phyloP scores from a whole-genome alignment of 768 basidiomycete genomes.

The Pholiota microspora region DNA sequence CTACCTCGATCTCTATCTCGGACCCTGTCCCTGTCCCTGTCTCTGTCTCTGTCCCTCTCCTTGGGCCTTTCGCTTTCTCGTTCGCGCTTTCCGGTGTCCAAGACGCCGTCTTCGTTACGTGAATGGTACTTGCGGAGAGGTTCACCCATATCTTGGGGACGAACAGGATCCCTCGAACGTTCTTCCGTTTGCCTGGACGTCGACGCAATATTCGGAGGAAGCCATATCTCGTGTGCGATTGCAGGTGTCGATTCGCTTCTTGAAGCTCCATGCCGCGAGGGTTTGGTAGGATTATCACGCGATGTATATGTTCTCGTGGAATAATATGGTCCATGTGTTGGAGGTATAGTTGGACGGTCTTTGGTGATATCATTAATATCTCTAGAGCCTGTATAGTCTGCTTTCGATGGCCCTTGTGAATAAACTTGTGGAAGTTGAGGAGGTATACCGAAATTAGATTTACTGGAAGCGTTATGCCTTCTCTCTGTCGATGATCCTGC shows the following conservation, averaged over 20 bases:
- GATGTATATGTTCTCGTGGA: slow-evolving; percentile 10
- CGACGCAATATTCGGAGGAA: slow-evolving; percentile 18
- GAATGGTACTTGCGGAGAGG: slow-evolving; percentile 8
- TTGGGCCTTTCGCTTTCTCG: slow-evolving; percentile 21
- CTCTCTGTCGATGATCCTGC: slow-evolving; percentile 14
- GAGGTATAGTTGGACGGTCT: slow-evolving; percentile 12
- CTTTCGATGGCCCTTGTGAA: slow-evolving; percentile 14
- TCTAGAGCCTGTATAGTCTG: slow-evolving; percentile 16
- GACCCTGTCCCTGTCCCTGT: slow-evolving; percentile 15
- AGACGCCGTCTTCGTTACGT: slow-evolving; percentile 10
- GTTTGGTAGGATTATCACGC: slow-evolving; percentile 13
- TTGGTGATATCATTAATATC: slow-evolving; percentile 16
- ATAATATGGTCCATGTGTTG: slow-evolving; percentile 12
- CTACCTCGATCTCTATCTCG: slow-evolving; percentile 12
- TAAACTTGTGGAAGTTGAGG: slow-evolving; percentile 12
- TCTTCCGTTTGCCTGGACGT: slow-evolving; percentile 19
- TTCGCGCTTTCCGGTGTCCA: slow-evolving; percentile 12
- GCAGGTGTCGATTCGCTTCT: slow-evolving; percentile 13
- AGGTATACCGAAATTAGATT: slow-evolving; percentile 11
- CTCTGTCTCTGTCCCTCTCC: too few relatives aligned
- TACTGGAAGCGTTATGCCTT: slow-evolving; percentile 11
- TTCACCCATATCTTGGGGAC: slow-evolving; percentile 9
- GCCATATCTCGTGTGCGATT: slow-evolving; percentile 22
- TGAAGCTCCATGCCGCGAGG: slow-evolving; percentile 9
- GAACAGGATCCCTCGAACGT: slow-evolving; percentile 8